Conservation (phyloP, 1,139 yeast species). For the Taiozyma sp. region DNA sequence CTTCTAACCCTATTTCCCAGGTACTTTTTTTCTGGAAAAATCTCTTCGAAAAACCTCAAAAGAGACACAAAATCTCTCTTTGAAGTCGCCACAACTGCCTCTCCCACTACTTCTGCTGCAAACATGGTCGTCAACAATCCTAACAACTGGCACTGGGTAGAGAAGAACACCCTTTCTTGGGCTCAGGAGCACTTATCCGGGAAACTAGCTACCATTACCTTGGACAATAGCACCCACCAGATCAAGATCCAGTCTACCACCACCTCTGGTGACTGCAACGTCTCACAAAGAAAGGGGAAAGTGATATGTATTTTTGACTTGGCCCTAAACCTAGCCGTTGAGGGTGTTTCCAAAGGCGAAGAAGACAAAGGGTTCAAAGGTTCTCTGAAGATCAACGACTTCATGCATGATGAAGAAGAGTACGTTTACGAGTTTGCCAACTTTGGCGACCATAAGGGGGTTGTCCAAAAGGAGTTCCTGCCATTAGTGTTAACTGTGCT, state of each 20-base stretch:
- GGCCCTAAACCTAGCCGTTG: conserved; percentile 43
- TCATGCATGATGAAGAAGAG: conserved; percentile 70
- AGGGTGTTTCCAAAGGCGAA: conserved; percentile 27
- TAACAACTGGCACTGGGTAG: conserved; percentile 89
- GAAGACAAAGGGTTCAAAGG: conserved; percentile 21
- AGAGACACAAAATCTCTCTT: not conserved
- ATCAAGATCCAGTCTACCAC: conserved; percentile 36
- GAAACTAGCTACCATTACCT: conserved; percentile 34
- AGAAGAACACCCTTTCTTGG: conserved; percentile 76
- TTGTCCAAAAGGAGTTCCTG: conserved; percentile 41
- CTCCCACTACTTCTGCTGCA: not conserved
- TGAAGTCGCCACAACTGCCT: not conserved
- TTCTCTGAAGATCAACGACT: conserved; percentile 45
- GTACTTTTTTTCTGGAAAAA: not conserved
- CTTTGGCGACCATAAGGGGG: conserved; percentile 32
- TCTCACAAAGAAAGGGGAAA: conserved; percentile 76
- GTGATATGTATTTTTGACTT: conserved; percentile 71
- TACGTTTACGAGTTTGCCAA: conserved; percentile 48
- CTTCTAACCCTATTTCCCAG: not conserved
- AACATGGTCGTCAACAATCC: conserved; percentile 76
- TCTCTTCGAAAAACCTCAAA: not conserved
- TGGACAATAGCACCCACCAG: conserved; percentile 32
- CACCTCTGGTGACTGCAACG: conserved; percentile 71
- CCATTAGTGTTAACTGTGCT: conserved; percentile 47
- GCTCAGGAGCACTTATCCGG: conserved; percentile 51